Evolutionary conservation across 2,329 filamentous ascomycete genomes (phyloP).

Genomic region (Paramyrothecium sp.): DNA sequence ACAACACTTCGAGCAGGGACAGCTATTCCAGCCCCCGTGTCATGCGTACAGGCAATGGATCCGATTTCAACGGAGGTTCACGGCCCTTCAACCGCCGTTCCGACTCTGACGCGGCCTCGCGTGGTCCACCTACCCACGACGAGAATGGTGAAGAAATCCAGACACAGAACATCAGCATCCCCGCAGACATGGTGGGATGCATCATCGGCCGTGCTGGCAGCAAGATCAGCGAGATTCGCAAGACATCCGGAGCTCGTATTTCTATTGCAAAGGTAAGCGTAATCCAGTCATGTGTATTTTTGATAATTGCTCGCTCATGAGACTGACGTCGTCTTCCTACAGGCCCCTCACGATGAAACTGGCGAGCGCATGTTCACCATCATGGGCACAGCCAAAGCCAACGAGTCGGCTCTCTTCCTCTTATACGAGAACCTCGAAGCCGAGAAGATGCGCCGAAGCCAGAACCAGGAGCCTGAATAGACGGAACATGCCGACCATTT

Average conservation of each 20-base stretch:
- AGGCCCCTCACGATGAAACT: constrained; percentile 91
- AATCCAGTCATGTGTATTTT: neutral
- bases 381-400: constrained; percentile 89
- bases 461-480: constrained; percentile 60
- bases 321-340: neutral
- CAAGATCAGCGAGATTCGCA: constrained; percentile 99
- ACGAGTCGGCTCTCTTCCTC: constrained; percentile 93
- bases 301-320: too few species aligned
- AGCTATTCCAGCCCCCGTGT: constrained; percentile 67
- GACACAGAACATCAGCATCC: constrained; percentile 99
- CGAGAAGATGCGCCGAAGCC: constrained; percentile 97
- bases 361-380: constrained; percentile 99
- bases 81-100: constrained; percentile 75
- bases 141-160: constrained; percentile 98
- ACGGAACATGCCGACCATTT: neutral
- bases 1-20: constrained; percentile 39
- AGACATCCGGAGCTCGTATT: constrained; percentile 93
- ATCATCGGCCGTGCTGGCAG: constrained; percentile 93
- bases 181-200: constrained; percentile 98
- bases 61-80: constrained; percentile 80
- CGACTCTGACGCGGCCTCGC: constrained; percentile 75
- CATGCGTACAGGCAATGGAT: constrained; percentile 95
- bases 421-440: constrained; percentile 98
- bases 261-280: constrained; percentile 81
- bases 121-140: constrained; percentile 83